Base-by-base conservation (phyloP, 2,329 filamentous ascomycete genomes). In the Colletotrichum sp. region DNA sequence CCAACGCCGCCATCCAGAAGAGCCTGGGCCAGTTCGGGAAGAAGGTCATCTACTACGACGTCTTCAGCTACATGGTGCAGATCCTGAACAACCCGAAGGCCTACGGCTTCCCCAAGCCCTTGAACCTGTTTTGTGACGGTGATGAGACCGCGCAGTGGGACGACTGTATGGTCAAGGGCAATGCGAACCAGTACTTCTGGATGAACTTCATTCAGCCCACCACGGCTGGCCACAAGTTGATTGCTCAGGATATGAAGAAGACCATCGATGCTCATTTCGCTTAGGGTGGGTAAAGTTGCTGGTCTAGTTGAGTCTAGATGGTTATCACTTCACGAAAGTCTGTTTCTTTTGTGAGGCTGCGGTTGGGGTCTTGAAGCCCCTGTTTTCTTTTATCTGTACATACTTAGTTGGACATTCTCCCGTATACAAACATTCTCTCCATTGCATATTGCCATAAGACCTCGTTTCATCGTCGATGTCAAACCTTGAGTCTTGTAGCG, bases 181-280 rank as follows among this genome's bases (percentile, higher is more conserved):
- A 68, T 28, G 52, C 66, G 4, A 71, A 71, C 43, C 30, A 71
- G 30, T 66, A 71, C 12, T 71, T 71, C 9, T 71, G 69, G 69
- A 71, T 71, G 69, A 71, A 71, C 18, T 71, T 71, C 13, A 71
- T 71, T 1, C 69, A 71, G 38, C 69, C 69, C 16, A 71, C 69
- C 9, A 71, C 48, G 5, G 70, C 63, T 24, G 48, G 32, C n/a
- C 70, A 72, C 52, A 58, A 61, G n/a, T 12, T 72, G 63, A 61
- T 72, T 34, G 61, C 70, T 2, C 26, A 67, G 34, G 70, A 67
- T 15, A 67, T 67, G 34, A 67, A 72, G 34, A 67, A 60, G 8
- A 18, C 63, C 0, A 67, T 57, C 26, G 58, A 71, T 57, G 38
- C 43, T 3, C 67, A 63, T 32, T 70, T 61, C 28, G 36, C 55